phyloP scores from a whole-genome alignment of 1,284 basidiomycete genomes.

The Schizophyllum commune region DNA sequence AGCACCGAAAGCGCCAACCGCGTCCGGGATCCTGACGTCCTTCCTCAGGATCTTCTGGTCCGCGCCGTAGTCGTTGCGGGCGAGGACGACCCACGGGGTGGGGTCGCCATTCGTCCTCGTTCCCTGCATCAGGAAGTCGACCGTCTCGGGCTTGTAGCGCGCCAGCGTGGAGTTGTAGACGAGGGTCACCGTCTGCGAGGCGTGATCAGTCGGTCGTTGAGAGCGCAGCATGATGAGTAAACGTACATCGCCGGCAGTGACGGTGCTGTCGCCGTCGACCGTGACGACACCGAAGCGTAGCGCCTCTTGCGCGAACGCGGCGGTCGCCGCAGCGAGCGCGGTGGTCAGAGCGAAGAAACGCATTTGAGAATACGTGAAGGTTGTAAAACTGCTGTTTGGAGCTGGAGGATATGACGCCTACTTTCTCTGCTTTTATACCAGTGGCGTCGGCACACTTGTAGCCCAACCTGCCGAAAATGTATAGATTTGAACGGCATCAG shows the following conservation, averaged over 20 bases:
- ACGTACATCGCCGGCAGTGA: background rate
- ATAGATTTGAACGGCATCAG: too few species aligned
- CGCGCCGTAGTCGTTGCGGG: background rate
- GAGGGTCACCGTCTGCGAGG: background rate
- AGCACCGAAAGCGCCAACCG: background rate
- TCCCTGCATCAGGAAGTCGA: background rate
- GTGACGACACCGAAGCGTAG: background rate
- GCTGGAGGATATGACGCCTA: too few species aligned
- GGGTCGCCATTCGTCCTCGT: background rate
- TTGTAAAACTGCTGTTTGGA: background rate
- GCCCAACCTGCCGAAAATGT: too few species aligned
- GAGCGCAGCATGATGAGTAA: background rate
- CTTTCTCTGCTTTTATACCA: too few species aligned
- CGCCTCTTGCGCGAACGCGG: background rate
- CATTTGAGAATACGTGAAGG: background rate
- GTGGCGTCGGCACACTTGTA: too few species aligned
- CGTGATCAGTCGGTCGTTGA: background rate
- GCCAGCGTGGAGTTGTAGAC: background rate
- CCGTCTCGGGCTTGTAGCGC: background rate
- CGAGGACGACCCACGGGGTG: background rate
- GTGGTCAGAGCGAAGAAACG: background rate
- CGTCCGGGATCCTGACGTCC: background rate
- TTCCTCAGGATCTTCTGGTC: background rate
- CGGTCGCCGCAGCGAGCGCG: background rate
- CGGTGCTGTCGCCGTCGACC: background rate